Base-by-base conservation (phyloP, 139 green algal genomes). In the Microglena sp. region DNA sequence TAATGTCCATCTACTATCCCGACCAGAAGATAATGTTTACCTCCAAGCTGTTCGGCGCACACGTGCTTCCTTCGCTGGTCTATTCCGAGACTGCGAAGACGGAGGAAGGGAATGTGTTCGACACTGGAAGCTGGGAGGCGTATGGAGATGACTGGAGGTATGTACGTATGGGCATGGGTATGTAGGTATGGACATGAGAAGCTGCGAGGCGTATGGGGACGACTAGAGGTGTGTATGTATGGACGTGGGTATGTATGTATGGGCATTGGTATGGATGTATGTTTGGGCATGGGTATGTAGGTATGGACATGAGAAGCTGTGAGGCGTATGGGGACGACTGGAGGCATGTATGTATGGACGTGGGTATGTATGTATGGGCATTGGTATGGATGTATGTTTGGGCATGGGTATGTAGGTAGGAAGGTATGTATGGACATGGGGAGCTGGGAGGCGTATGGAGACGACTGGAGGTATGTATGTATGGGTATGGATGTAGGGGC, bases 391-490 rank as follows among this genome's bases (percentile, higher is more conserved):
- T n/a, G 40, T 18, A 50, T 50, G 40, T 50, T 11, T 50, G 40
- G 11, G 40, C 18, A 18, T 50, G 40, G 11, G 40, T 18, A 18
- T 50, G 40, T 50, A 24, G n/a, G n/a, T n/a, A n/a, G n/a, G n/a
- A n/a, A n/a, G n/a, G n/a, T n/a, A n/a, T n/a, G n/a, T n/a, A 8
- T 78, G 36, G 89, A 96, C 64, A 57, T 74, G 0, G 82, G 73
- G 28, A 87, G 89, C 34, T 95, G 84, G 86, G 82, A 86, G 31
- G 72, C 50, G n/a, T 94, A 82, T 35, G 77, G 74, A 15, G 70
- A 73, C 0, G 85, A 96, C 77, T 97, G 89, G 91, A 74, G 76
- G 33, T 89, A 89, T 77, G 97, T 89, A n/a, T n/a, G n/a, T n/a
- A n/a, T n/a, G n/a, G 11, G 40, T 18, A 18, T 50, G 40, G 11